These are phyloP conservation scores for Mimosa pudica DNA, from an alignment of 306 rosid species.

Conservation along the genomic window DNA sequence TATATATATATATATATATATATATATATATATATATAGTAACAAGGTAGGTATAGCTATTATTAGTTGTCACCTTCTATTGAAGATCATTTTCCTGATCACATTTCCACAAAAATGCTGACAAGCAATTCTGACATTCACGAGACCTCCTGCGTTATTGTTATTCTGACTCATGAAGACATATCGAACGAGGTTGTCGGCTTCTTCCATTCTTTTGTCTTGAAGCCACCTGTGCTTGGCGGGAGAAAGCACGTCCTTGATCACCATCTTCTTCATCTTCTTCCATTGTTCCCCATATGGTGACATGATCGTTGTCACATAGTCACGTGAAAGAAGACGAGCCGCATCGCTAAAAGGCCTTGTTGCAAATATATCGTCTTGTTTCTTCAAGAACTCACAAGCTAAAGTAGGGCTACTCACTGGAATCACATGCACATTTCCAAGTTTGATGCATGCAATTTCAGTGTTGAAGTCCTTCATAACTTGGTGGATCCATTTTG, in stretches of 20 bases:
- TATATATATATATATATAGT: too few species aligned
- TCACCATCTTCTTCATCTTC: not conserved
- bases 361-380: not conserved
- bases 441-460: not conserved
- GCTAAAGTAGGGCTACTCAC: not conserved
- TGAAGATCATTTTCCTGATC: conserved; percentile 28
- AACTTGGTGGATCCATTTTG: not conserved
- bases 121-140: conserved; percentile 30
- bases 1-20: too few species aligned
- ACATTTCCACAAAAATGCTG: conserved; percentile 36
- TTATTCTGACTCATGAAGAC: not conserved
- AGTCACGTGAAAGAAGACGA: not conserved
- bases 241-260: not conserved
- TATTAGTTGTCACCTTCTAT: not conserved
- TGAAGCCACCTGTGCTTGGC: conserved; percentile 24
- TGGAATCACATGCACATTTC: not conserved
- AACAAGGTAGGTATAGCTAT: too few species aligned
- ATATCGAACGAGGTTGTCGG: conserved; percentile 37
- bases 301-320: not conserved
- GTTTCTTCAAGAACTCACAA: not conserved
- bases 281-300: not conserved
- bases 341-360: not conserved
- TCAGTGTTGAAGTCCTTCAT: not conserved
- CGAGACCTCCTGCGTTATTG: not conserved
- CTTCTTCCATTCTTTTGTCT: conserved; percentile 40